Evolutionary conservation across 495 filamentous ascomycete species (phyloP), one percentile per base, ranked within the genome.

Genomic region (Daldinia decipiens): DNA sequence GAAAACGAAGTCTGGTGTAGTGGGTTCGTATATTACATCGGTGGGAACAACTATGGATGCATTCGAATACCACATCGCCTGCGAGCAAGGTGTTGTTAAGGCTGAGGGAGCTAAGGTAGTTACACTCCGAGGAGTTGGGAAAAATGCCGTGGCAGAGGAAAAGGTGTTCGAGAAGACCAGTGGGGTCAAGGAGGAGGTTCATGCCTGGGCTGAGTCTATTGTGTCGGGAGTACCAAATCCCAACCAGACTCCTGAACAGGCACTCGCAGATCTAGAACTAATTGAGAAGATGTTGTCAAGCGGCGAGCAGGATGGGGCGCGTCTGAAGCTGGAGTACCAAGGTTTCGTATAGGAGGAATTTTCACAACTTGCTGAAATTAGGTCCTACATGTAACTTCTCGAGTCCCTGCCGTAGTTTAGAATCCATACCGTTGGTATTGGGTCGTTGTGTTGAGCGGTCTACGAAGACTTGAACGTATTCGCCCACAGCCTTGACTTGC

Each of bases 391-490:
- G 40, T 50, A 84, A 65, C 47, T 78, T 77, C 62, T 83, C 80
- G 43, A 93, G 79, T 0, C 89, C 91, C 39, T 78, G 63, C 43
- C 86, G 84, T 56, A 91, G 70, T 32, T 71, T 69, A 8, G 71
- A 52, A 51, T 79, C 78, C 88, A 93, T 91, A n/a, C 90, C 90
- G 34, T 81, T 76, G 5, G 75, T 51, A 52, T 80, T 83, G 0
- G 93, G 92, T 62, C 89, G 86, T 74, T 89, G 90, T 15, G 85
- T 91, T 53, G 87, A 84, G 66, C 92, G 86, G 60, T 92, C 86
- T 12, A 96, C 92, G 81, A 94, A 98, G 11, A 98, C 95, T 80
- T 97, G 95, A 8, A 91, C 87, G 76, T 95, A 93, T 61, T 89
- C 90, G 0, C 95, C 95, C 3, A 97, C 93, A 59, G 93, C 92